Percentiles rank a stretch among this genome's conserved stretches.
phyloP scores from a whole-genome alignment of 2,329 filamentous ascomycete species.

The Didymella lethalis region DNA sequence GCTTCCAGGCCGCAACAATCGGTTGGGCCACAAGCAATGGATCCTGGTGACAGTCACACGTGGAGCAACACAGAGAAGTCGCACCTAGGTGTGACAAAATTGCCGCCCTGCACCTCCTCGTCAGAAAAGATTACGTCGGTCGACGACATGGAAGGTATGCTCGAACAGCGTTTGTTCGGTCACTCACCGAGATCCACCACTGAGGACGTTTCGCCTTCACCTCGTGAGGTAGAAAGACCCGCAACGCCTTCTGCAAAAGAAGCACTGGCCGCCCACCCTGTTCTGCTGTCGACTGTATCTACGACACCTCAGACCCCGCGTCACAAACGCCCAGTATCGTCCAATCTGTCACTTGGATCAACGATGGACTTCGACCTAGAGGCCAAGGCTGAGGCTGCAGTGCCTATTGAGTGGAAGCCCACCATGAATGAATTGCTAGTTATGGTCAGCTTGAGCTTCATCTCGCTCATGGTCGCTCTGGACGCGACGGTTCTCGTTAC shows the following conservation, averaged over 20 bases:
- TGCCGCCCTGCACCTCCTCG: background rate
- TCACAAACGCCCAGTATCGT: conserved; percentile 6
- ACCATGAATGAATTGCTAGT: conserved; percentile 33
- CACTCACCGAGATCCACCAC: conserved; percentile 7
- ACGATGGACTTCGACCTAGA: conserved; percentile 23
- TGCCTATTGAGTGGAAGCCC: conserved; percentile 22
- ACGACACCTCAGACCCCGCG: background rate
- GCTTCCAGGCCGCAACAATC: background rate
- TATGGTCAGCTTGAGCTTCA: conserved; percentile 40
- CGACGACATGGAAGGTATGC: conserved; percentile 9
- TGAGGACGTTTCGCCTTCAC: background rate
- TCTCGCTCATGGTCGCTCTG: conserved; percentile 42
- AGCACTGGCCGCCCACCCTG: conserved; percentile 3
- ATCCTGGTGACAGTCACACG: background rate
- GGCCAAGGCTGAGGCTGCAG: conserved; percentile 16
- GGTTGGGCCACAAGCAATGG: conserved; percentile 3
- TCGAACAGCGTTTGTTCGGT: background rate
- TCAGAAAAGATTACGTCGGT: conserved; percentile 1
- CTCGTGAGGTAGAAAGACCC: conserved; percentile 4
- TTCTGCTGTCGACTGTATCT: background rate
- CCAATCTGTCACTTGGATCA: conserved; percentile 8
- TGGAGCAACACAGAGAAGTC: conserved; percentile 8
- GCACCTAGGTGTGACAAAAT: background rate
- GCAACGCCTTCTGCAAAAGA: conserved; percentile 3
- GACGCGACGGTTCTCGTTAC: conserved; percentile 43